phyloP scores from a whole-genome alignment of 2,329 filamentous ascomycete species.

The Fusarium coicis region DNA sequence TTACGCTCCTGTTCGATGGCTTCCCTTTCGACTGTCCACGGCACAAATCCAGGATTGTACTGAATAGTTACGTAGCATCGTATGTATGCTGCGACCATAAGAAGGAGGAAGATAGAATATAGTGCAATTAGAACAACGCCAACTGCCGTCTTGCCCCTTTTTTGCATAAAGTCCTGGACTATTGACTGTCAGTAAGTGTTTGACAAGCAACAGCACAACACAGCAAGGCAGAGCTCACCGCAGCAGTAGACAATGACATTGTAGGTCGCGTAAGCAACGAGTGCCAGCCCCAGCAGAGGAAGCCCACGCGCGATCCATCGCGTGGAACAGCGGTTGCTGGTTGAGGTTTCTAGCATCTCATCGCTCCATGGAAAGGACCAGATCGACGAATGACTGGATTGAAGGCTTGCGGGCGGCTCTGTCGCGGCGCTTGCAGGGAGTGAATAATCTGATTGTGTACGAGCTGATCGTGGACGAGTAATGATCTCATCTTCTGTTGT shows the following conservation, averaged over 20 bases:
- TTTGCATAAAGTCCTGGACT: conserved; percentile 76
- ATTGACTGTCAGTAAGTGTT: not conserved
- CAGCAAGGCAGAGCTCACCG: conserved; percentile 60
- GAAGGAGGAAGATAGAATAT: conserved; percentile 77
- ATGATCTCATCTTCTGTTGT: conserved; percentile 26
- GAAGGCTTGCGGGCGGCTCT: not conserved
- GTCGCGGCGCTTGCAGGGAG: not conserved
- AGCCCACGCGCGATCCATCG: conserved; percentile 65
- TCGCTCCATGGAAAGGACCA: conserved; percentile 33
- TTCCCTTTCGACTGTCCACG: conserved; percentile 59
- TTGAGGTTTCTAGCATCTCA: conserved; percentile 47
- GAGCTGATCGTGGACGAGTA: conserved; percentile 1
- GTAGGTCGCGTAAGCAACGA: conserved; percentile 77
- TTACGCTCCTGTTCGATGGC: conserved; percentile 46
- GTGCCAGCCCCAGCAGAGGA: conserved; percentile 73
- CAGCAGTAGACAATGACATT: conserved; percentile 74
- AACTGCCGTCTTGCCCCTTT: conserved; percentile 60
- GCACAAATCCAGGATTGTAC: conserved; percentile 78
- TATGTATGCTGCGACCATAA: conserved; percentile 74
- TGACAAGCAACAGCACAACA: not conserved
- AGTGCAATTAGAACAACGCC: conserved; percentile 77
- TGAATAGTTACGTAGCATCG: conserved; percentile 73
- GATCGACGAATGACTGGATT: not conserved
- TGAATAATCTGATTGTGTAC: not conserved
- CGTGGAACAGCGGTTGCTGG: conserved; percentile 45